phyloP scores from a whole-genome alignment of 2,329 filamentous ascomycete genomes.

The Sphaerulina vaccinii region DNA sequence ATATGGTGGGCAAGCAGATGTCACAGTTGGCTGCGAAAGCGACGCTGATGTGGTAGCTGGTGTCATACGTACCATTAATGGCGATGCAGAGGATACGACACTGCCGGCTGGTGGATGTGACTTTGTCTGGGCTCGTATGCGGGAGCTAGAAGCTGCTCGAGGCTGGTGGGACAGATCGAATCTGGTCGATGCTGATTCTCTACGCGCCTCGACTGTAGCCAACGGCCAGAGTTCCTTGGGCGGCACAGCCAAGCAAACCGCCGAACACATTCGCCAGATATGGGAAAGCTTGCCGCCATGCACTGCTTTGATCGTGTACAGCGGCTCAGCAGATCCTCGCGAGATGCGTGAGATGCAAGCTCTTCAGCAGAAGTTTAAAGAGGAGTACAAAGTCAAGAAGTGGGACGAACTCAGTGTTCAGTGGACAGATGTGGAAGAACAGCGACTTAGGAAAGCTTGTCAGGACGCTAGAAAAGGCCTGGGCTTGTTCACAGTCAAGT shows the following conservation, averaged over 20 bases:
- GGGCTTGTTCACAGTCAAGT: slow-evolving; percentile 61
- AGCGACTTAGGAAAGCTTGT: slow-evolving; percentile 57
- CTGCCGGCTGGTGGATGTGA: slow-evolving; percentile 56
- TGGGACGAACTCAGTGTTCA: slow-evolving; percentile 63
- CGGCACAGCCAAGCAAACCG: slow-evolving; percentile 50
- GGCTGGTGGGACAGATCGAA: slow-evolving; percentile 60
- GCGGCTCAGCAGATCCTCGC: slow-evolving; percentile 62
- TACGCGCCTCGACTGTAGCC: slow-evolving; percentile 27
- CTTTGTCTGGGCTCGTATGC: slow-evolving; percentile 62
- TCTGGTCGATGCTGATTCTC: slow-evolving; percentile 40
- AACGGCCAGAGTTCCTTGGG: slow-evolving; percentile 38
- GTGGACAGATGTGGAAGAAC: slow-evolving; percentile 65
- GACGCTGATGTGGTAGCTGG: slow-evolving; percentile 60
- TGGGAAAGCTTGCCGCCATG: slow-evolving; percentile 58
- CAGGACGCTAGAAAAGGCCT: slow-evolving; percentile 57
- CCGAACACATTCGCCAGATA: slow-evolving; percentile 52
- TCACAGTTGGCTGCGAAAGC: slow-evolving; percentile 56
- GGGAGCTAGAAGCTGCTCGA: slow-evolving; percentile 59
- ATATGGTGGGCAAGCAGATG: slow-evolving; percentile 56
- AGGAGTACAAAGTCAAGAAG: slow-evolving; percentile 59
- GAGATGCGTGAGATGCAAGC: slow-evolving; percentile 56
- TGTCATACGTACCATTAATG: slow-evolving; percentile 53
- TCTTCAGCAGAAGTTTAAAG: slow-evolving; percentile 55
- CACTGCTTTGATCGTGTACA: slow-evolving; percentile 63
- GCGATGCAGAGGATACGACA: slow-evolving; percentile 41